Conservation (phyloP, 208 protist genomes). For the Trypanosoma lewisi region DNA sequence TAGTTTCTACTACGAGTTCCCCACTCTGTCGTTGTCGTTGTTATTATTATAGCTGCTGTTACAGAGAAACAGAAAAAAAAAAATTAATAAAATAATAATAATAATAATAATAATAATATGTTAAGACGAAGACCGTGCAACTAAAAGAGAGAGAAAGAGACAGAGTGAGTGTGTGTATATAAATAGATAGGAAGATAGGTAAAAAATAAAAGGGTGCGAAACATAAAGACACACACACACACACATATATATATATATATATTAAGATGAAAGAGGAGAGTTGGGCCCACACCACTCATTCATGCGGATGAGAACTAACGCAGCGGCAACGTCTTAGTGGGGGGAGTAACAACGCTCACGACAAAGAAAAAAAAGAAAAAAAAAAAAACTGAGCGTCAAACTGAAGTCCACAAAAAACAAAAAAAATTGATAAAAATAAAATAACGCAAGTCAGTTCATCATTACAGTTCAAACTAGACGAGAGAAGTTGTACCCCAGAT, state of each 20-base stretch:
- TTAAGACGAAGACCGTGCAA: too few relatives aligned
- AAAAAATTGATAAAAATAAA: slow-evolving; percentile 15
- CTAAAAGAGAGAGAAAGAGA: too few relatives aligned
- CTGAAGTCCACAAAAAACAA: slow-evolving; percentile 7
- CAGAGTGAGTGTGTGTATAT: too few relatives aligned
- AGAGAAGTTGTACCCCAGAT: too few relatives aligned
- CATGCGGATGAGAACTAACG: not conserved
- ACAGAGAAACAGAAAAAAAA: too few relatives aligned
- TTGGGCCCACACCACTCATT: not conserved
- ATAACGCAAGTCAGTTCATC: not conserved
- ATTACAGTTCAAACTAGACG: not conserved
- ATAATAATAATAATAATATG: not conserved
- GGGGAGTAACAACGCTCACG: slow-evolving; percentile 7
- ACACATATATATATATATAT: slow-evolving; percentile 11
- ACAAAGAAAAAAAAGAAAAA: slow-evolving; percentile 19
- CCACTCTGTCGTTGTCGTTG: not conserved
- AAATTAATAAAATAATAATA: not conserved
- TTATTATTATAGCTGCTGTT: too few relatives aligned
- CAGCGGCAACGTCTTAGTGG: not conserved
- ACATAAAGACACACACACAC: slow-evolving; percentile 1
- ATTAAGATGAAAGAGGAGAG: not conserved
- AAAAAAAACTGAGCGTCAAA: slow-evolving; percentile 1
- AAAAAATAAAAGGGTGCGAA: too few relatives aligned
- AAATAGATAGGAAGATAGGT: too few relatives aligned
- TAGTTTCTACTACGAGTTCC: not conserved